Conservation (phyloP, 768 basidiomycete species). For the Vararia minispora region DNA sequence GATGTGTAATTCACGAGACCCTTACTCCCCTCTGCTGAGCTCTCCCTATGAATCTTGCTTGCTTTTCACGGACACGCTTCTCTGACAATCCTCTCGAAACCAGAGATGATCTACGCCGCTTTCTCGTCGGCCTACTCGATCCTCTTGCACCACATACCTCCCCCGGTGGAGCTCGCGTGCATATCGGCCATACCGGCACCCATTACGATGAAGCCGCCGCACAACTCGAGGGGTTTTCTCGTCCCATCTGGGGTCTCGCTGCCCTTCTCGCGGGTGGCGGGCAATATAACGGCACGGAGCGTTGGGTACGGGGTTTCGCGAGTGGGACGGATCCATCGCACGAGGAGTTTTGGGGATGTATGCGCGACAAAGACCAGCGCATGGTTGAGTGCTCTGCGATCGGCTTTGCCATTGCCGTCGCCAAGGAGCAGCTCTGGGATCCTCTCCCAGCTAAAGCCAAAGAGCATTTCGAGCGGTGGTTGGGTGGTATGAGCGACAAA, state of each 20-base stretch:
- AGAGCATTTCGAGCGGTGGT: constrained; percentile 50
- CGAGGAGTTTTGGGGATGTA: constrained; percentile 68
- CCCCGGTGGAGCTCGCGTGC: constrained; percentile 59
- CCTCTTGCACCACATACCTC: constrained; percentile 61
- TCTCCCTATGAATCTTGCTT: not conserved
- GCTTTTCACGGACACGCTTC: constrained; percentile 26
- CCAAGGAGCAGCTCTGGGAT: constrained; percentile 55
- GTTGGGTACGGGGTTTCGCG: constrained; percentile 57
- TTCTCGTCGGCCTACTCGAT: constrained; percentile 49
- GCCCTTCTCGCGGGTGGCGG: constrained; percentile 57
- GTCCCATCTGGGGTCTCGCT: constrained; percentile 68
- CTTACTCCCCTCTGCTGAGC: too few species aligned
- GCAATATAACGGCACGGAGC: constrained; percentile 40
- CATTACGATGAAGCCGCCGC: constrained; percentile 61
- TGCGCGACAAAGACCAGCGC: constrained; percentile 64
- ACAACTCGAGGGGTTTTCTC: constrained; percentile 66
- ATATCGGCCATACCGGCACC: constrained; percentile 53
- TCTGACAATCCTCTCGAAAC: constrained; percentile 51
- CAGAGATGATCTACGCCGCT: constrained; percentile 44
- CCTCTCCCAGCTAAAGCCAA: constrained; percentile 42
- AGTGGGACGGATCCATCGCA: constrained; percentile 58
- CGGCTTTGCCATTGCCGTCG: constrained; percentile 59
- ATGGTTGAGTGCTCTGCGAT: constrained; percentile 79
- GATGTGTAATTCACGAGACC: too few species aligned
- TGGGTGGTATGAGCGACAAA: constrained; percentile 71